These are phyloP conservation scores for Amesomyces nigricolor DNA, from an alignment of 2,329 filamentous ascomycete genomes.

Conservation along the genomic window DNA sequence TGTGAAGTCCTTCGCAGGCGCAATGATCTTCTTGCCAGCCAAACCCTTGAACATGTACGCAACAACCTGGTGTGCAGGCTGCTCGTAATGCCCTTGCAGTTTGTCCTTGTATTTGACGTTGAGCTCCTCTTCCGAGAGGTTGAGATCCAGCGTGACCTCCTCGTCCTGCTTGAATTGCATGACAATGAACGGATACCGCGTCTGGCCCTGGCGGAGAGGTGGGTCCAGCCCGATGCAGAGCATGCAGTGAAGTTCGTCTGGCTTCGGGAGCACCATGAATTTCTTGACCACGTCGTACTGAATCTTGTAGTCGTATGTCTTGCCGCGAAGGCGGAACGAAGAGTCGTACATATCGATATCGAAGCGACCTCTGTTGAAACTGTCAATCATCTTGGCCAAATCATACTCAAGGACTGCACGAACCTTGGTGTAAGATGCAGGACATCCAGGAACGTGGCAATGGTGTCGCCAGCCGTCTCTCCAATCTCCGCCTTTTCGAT, in stretches of 20 bases:
- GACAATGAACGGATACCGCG: constrained; percentile 93
- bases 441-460: constrained; percentile 93
- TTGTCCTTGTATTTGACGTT: constrained; percentile 84
- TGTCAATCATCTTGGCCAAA: constrained; percentile 3
- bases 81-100: constrained; percentile 83
- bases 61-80: constrained; percentile 87
- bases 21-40: constrained; percentile 90
- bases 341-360: constrained; percentile 99
- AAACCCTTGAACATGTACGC: constrained; percentile 93
- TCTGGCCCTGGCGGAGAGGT: constrained; percentile 92
- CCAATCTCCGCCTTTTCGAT: constrained; percentile 99
- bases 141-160: constrained; percentile 91
- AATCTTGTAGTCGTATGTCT: constrained; percentile 99
- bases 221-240: constrained; percentile 93
- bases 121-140: constrained; percentile 86
- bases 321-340: constrained; percentile 93
- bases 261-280: constrained; percentile 96
- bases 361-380: constrained; percentile 74
- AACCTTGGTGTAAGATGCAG: constrained; percentile 92
- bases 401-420: constrained; percentile 12
- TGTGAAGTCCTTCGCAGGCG: constrained; percentile 88
- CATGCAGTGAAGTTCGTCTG: constrained; percentile 94
- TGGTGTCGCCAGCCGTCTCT: constrained; percentile 96
- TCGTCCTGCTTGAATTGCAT: constrained; percentile 99
- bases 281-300: constrained; percentile 98